Evolutionary conservation across 306 rosid genomes (phyloP), one percentile per base, ranked within the genome.

Genomic region (Acacia melanoxylon): DNA sequence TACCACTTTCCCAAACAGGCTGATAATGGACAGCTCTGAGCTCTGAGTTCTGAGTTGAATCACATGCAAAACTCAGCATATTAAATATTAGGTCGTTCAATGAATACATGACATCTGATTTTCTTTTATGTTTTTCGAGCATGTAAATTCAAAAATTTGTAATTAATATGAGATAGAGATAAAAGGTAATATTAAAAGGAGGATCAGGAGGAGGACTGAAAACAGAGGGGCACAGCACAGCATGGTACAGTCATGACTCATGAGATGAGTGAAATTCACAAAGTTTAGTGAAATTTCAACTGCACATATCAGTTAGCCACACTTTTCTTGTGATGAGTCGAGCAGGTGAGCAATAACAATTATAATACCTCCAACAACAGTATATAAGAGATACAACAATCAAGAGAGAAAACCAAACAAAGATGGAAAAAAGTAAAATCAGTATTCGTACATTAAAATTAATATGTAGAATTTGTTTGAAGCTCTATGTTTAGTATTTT

Each of bases 221-320:
- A 68, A 19, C 45, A 33, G 46, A 19, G 3, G 48, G 48, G 58
- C 48, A 44, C 48, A 3, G 56, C 20, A 4, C 27, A 6, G 22
- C 3, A 42, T 0, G 17, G 74, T 68, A 68, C 51, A 41, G 51
- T 20, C 5, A 42, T 27, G 29, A 1, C 1, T n/a, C 29, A 29
- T 22, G 10, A 42, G 75, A 33, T 10, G 74, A 22, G 75, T 70
- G 6, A 24, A 22, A 13, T 24, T 70, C 75, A 22, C 58, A 44
- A 44, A 14, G 75, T 42, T 70, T 70, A 22, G 14, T 70, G 74
- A 25, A 22, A 69, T 33, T 11, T 42, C 51, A 68, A 68, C 75
- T 70, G 35, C 31, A n/a, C 74, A 69, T 69, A 42, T 22, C 74
- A 42, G 54, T 70, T 2, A 44, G 56, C 75, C 75, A 70, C 37